phyloP scores from a whole-genome alignment of 2,329 filamentous ascomycete species.

The Lachnellula occidentalis region DNA sequence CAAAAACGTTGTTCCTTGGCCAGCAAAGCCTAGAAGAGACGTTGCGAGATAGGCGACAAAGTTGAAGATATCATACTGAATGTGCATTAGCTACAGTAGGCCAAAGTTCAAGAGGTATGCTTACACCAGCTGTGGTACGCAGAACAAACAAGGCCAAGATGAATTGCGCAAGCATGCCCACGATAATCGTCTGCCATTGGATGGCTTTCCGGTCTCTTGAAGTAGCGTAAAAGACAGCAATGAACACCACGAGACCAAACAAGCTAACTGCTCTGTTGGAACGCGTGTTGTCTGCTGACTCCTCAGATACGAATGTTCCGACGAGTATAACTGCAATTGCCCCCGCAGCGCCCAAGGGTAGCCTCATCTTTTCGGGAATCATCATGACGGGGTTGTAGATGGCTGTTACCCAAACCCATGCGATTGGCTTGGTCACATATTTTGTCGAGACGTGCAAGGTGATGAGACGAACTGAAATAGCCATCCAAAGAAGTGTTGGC shows the following conservation, averaged over 20 bases:
- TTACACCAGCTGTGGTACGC: slow-evolving; percentile 62
- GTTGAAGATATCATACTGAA: slow-evolving; percentile 75
- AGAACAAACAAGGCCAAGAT: slow-evolving; percentile 85
- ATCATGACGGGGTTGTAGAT: slow-evolving; percentile 51
- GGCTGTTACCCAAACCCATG: slow-evolving; percentile 61
- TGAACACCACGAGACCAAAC: slow-evolving; percentile 69
- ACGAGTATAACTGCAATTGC: slow-evolving; percentile 70
- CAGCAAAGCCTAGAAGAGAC: slow-evolving; percentile 69
- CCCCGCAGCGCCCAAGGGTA: slow-evolving; percentile 55
- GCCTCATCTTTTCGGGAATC: slow-evolving; percentile 62
- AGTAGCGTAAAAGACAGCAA: slow-evolving; percentile 61
- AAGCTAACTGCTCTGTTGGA: slow-evolving; percentile 75
- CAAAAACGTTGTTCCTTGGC: slow-evolving; percentile 68
- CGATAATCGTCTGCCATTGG: slow-evolving; percentile 76
- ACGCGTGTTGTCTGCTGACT: slow-evolving; percentile 70
- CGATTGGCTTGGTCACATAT: slow-evolving; percentile 60
- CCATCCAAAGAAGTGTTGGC: slow-evolving; percentile 76
- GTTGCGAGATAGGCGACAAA: slow-evolving; percentile 76
- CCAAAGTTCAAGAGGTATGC: not conserved
- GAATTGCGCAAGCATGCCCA: slow-evolving; percentile 84
- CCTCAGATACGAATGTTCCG: slow-evolving; percentile 68
- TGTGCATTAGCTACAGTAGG: not conserved
- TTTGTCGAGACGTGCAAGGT: slow-evolving; percentile 68
- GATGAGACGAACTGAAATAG: slow-evolving; percentile 66
- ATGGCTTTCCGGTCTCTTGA: slow-evolving; percentile 61